phyloP scores from a whole-genome alignment of 352 stramenopile species.

The Aphanomyces stellatus region DNA sequence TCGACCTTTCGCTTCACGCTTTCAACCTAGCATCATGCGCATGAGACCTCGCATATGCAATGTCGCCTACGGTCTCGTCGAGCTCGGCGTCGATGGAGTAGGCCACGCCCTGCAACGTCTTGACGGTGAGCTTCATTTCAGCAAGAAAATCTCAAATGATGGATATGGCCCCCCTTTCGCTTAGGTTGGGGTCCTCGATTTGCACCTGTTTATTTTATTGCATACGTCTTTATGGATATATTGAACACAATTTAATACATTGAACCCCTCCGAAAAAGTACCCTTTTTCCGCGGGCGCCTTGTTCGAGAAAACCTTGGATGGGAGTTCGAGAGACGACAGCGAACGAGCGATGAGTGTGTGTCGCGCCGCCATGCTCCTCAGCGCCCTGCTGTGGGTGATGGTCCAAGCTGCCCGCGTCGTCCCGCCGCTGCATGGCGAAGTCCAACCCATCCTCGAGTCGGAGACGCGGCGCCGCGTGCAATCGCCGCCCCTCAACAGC shows the following conservation, averaged over 20 bases:
- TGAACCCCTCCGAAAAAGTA: not conserved
- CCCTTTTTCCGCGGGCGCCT: not conserved
- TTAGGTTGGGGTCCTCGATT: not conserved
- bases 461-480: no score
- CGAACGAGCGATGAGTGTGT: no score
- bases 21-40: slow-evolving; percentile 36
- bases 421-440: no score
- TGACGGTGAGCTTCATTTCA: slow-evolving; percentile 80
- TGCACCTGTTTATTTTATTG: not conserved
- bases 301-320: no score
- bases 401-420: no score
- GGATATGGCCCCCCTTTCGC: not conserved
- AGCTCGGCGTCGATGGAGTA: slow-evolving; percentile 66
- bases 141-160: not conserved
- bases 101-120: slow-evolving; percentile 78
- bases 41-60: not conserved
- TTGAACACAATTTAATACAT: not conserved
- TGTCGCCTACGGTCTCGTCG: slow-evolving; percentile 48
- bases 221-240: not conserved
- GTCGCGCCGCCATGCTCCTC: no score
- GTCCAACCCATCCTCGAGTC: no score
- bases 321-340: no score
- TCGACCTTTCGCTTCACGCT: slow-evolving; percentile 79
- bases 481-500: no score
- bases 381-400: no score